phyloP scores from a whole-genome alignment of 257 asterid species.

The Lithospermum erythrorhizon region DNA sequence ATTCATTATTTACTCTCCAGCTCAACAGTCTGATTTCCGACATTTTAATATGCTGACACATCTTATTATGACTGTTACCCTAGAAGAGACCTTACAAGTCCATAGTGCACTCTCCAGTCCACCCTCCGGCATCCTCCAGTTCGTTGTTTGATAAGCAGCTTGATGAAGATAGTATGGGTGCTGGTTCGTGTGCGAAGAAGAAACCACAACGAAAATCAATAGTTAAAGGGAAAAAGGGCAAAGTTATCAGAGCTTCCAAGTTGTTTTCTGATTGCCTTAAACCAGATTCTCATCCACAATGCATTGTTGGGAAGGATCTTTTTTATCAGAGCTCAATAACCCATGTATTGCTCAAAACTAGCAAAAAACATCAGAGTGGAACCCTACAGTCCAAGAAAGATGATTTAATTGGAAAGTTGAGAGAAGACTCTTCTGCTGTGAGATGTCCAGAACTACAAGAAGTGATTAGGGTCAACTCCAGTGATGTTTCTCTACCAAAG shows the following conservation, averaged over 20 bases:
- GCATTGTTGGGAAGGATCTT: conserved; percentile 23
- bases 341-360: conserved; percentile 17
- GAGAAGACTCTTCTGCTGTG: conserved; percentile 11
- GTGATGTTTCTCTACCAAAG: too few species aligned
- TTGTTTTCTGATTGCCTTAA: conserved; percentile 18
- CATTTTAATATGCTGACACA: too few species aligned
- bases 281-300: conserved; percentile 18
- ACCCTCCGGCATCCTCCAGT: conserved; percentile 18
- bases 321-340: conserved; percentile 16
- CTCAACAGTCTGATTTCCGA: too few species aligned
- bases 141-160: conserved; percentile 15
- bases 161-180: too few species aligned
- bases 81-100: conserved; percentile 35
- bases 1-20: too few species aligned
- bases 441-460: conserved; percentile 5
- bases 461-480: too few species aligned
- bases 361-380: conserved; percentile 10
- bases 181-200: too few species aligned
- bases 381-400: conserved; percentile 22
- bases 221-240: conserved; percentile 17
- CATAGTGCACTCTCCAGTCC: conserved; percentile 28
- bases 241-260: conserved; percentile 15
- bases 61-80: conserved; percentile 1
- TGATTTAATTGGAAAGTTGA: conserved; percentile 15
- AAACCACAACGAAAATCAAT: too few species aligned